Percentiles rank a stretch among this genome's conserved stretches.
These are phyloP conservation scores for Mollisiaceae sp. DNA, from an alignment of 2,329 filamentous ascomycete genomes.

Conservation along the genomic window DNA sequence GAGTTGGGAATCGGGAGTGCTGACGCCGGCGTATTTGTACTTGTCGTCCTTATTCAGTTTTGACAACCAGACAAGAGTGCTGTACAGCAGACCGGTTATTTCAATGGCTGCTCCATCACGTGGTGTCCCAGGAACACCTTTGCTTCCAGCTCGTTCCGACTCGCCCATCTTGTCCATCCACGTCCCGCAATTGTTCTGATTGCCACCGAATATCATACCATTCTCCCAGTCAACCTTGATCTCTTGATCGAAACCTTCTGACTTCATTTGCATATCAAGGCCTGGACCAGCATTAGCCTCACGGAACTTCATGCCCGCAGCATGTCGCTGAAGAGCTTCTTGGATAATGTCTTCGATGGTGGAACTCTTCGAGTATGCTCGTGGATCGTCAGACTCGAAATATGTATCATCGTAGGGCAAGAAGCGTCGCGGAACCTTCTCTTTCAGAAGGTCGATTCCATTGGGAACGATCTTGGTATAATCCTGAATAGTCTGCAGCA, in stretches of 20 bases:
- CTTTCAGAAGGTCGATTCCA: conserved; percentile 74
- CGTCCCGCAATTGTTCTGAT: conserved; percentile 92
- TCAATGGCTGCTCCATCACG: conserved; percentile 94
- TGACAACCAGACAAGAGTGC: conserved; percentile 80
- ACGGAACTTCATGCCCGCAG: conserved; percentile 85
- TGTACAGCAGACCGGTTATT: conserved; percentile 93
- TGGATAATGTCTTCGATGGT: conserved; percentile 90
- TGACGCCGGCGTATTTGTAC: conserved; percentile 77
- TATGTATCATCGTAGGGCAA: conserved; percentile 95
- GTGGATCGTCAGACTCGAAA: conserved; percentile 80
- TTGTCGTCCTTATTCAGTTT: conserved; percentile 69
- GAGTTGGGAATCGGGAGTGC: conserved; percentile 56
- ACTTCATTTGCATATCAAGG: conserved; percentile 91
- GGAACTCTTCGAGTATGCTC: conserved; percentile 84
- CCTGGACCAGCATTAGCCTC: conserved; percentile 91
- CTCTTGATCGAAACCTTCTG: conserved; percentile 90
- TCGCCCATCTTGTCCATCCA: conserved; percentile 99
- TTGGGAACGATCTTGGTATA: conserved; percentile 83
- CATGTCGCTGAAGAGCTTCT: conserved; percentile 91
- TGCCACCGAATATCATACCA: conserved; percentile 92
- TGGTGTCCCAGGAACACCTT: conserved; percentile 94
- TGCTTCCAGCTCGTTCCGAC: conserved; percentile 85
- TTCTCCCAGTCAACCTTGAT: conserved; percentile 90
- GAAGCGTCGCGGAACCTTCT: conserved; percentile 83
- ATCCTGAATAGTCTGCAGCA: conserved; percentile 93